Evolutionary conservation across 1,284 basidiomycete genomes (phyloP).

Genomic region (Takashimella tepidaria): DNA sequence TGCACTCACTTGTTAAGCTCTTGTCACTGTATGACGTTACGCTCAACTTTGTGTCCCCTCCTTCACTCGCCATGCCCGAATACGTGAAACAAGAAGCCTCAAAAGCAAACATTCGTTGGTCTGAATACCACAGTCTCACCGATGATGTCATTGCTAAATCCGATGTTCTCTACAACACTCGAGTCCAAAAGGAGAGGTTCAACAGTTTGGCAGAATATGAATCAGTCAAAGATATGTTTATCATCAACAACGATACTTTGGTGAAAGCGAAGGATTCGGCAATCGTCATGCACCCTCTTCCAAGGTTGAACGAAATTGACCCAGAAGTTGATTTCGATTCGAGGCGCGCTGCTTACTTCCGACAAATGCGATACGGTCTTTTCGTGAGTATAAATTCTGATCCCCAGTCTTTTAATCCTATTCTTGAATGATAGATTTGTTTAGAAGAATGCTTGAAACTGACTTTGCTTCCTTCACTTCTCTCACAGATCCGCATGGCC

Average conservation of each 20-base stretch:
- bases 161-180: slow-evolving; percentile 96
- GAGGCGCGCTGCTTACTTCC: slow-evolving; percentile 91
- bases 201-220: slow-evolving; percentile 75
- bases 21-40: slow-evolving; percentile 85
- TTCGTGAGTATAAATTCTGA: slow-evolving; percentile 73
- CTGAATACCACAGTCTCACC: slow-evolving; percentile 74
- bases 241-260: slow-evolving; percentile 89
- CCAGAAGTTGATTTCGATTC: slow-evolving; percentile 97
- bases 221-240: slow-evolving; percentile 85
- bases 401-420: neutral
- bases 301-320: slow-evolving; percentile 93
- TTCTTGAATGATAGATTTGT: neutral
- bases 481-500: slow-evolving; percentile 66
- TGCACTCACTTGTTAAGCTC: slow-evolving; percentile 90
- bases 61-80: slow-evolving; percentile 86
- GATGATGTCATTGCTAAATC: slow-evolving; percentile 86
- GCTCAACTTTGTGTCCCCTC: slow-evolving; percentile 93
- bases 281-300: slow-evolving; percentile 98
- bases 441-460: no score
- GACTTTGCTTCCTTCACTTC: slow-evolving; percentile 1
- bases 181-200: slow-evolving; percentile 95
- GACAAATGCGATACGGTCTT: slow-evolving; percentile 97
- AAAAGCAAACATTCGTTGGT: slow-evolving; percentile 73
- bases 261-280: slow-evolving; percentile 89
- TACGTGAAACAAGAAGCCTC: slow-evolving; percentile 75